Base-by-base conservation (phyloP, 139 green algal genomes). In the Closterium sp. region DNA sequence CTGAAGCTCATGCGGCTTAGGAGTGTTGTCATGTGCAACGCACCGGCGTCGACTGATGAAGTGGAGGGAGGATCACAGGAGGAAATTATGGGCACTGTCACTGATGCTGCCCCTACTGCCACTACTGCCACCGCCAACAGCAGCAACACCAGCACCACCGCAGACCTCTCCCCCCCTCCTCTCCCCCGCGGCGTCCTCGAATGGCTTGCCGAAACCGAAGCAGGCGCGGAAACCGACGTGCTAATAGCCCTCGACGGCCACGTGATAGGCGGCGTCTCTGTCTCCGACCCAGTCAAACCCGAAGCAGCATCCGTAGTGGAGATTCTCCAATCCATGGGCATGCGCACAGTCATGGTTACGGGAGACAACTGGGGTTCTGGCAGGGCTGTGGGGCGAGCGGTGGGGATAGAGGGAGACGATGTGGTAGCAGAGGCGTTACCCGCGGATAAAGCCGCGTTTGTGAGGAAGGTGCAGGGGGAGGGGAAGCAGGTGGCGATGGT, bases 331-430 rank as follows among this genome's bases (percentile, higher is more conserved):
- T 31, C 86, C 34, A 94, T 95, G 84, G 95, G 95, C 89, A 93
- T 97, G 90, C 86, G 93, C 85, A 50, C 42, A 30, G 21, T 93
- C 70, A 93, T 96, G 79, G 93, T 98, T 79, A 99, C 97, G 0
- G 97, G 97, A 4, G 97, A 99, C 95, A 98, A 98, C 96, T 97
- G 96, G 96, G 93, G 96, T 62, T 98, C 97, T 0, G 97, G 97
- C 1, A 86, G 93, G 24, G 96, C 97, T 31, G 95, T 99, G 10
- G 96, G 95, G 2, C 42, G 70, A 19, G 93, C 94, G 70, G 93
- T 94, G 22, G 90, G 92, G 27, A 92, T 92, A 13, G 50, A 73
- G 17, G 50, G 50, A 22, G 90, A 92, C n/a, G 90, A 92, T 50
- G 90, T 92, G 9, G 87, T 96, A 0, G 96, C 97, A 9, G 96